Conservation (phyloP, 176 grass and related monocot species). For the Rhynchospora tenuis region DNA sequence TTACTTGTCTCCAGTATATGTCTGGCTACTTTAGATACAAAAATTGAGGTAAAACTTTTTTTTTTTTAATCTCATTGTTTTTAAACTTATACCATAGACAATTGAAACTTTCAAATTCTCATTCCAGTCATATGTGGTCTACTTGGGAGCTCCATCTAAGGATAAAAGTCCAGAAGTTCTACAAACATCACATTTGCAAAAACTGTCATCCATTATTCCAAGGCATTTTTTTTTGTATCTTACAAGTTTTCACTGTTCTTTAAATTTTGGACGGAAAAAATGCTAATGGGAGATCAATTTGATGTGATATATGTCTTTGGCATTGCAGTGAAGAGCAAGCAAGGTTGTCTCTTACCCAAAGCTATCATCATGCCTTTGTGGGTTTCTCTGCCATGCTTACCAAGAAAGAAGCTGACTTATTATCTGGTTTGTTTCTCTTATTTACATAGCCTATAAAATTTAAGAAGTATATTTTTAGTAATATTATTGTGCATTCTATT, state of each 20-base stretch:
- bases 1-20: constrained; percentile 9
- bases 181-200: constrained; percentile 59
- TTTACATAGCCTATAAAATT: not conserved
- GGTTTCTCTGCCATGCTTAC: constrained; percentile 81
- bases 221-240: constrained; percentile 13
- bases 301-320: not conserved
- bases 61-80: not conserved
- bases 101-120: not conserved
- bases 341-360: constrained; percentile 53
- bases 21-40: not conserved
- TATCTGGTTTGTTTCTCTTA: constrained; percentile 44
- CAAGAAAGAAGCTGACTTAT: constrained; percentile 59
- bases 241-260: not conserved
- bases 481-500: not conserved
- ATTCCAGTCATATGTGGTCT: constrained; percentile 85
- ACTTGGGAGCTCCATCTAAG: constrained; percentile 48
- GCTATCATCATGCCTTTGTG: constrained; percentile 86
- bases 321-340: constrained; percentile 47
- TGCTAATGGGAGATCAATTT: not conserved
- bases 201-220: constrained; percentile 63
- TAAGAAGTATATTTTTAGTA: not conserved
- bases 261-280: not conserved
- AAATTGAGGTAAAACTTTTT: constrained; percentile 12
- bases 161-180: constrained; percentile 30
- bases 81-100: not conserved